Conservation (phyloP, 768 basidiomycete genomes). For the Coprinellus micaceus region DNA sequence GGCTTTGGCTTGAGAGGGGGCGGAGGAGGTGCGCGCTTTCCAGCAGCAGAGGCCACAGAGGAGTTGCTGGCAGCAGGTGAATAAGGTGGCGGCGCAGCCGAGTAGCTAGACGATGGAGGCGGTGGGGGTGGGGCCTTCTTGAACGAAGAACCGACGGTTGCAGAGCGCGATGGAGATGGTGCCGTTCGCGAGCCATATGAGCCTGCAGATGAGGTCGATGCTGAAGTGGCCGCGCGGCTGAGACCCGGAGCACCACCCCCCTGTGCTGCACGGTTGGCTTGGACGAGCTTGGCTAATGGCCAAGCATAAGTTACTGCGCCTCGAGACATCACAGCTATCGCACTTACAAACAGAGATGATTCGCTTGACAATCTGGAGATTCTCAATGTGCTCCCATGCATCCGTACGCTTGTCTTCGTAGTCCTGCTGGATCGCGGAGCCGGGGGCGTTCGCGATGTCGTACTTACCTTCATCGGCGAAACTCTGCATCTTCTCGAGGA, state of each 20-base stretch:
- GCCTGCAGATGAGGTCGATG: constrained; percentile 32
- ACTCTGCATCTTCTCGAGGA: constrained; percentile 89
- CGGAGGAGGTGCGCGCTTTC: constrained; percentile 81
- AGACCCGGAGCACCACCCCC: constrained; percentile 18
- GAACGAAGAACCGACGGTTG: constrained; percentile 38
- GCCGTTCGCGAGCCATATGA: constrained; percentile 29
- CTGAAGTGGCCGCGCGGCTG: constrained; percentile 30
- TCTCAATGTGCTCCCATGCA: constrained; percentile 73
- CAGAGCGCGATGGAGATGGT: constrained; percentile 34
- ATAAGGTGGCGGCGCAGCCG: constrained; percentile 34
- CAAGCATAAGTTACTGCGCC: neutral
- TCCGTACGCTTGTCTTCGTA: constrained; percentile 86
- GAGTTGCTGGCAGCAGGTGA: constrained; percentile 15
- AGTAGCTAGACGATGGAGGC: constrained; percentile 28
- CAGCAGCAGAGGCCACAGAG: constrained; percentile 19
- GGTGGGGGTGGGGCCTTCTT: constrained; percentile 54
- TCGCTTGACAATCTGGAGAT: constrained; percentile 76
- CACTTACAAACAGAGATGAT: constrained; percentile 80
- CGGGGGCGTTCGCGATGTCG: constrained; percentile 60
- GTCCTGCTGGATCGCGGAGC: constrained; percentile 66
- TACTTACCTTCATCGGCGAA: constrained; percentile 80
- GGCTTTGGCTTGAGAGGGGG: constrained; percentile 85
- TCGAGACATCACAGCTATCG: too few relatives aligned
- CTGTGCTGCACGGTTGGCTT: constrained; percentile 38
- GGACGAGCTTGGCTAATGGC: constrained; percentile 61